phyloP scores from a whole-genome alignment of 2,329 filamentous ascomycete species.

The Botryotinia calthae region DNA sequence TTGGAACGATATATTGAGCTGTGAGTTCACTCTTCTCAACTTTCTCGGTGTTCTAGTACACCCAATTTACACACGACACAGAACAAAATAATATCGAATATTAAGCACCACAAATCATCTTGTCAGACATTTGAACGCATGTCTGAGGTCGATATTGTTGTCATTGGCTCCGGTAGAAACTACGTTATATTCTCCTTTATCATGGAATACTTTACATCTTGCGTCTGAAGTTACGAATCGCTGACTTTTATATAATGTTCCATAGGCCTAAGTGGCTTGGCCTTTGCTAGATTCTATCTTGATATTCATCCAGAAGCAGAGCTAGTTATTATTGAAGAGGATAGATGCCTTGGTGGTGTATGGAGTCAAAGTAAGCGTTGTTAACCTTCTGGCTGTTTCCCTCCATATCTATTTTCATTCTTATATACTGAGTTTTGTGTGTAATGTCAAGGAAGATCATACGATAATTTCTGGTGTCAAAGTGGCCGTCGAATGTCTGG shows the following conservation, averaged over 20 bases:
- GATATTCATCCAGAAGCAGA: constrained; percentile 23
- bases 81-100: neutral
- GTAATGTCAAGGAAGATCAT: constrained; percentile 28
- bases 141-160: neutral
- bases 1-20: neutral
- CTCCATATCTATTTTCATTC: neutral
- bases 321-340: constrained; percentile 24
- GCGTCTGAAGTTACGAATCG: neutral
- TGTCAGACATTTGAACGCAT: neutral
- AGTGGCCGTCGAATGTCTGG: constrained; percentile 35
- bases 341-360: constrained; percentile 21
- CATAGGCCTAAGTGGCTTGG: constrained; percentile 18
- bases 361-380: constrained; percentile 1
- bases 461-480: constrained; percentile 39
- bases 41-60: neutral
- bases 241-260: neutral
- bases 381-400: neutral
- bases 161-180: constrained; percentile 4
- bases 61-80: neutral
- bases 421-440: neutral
- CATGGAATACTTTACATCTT: neutral
- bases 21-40: neutral
- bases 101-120: neutral
- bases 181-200: neutral
- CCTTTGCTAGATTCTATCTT: constrained; percentile 25